Percentiles rank a stretch among this genome's conserved stretches.
These are phyloP conservation scores for Irpex rosettiformis DNA, from an alignment of 1,284 basidiomycete genomes.

Conservation along the genomic window DNA sequence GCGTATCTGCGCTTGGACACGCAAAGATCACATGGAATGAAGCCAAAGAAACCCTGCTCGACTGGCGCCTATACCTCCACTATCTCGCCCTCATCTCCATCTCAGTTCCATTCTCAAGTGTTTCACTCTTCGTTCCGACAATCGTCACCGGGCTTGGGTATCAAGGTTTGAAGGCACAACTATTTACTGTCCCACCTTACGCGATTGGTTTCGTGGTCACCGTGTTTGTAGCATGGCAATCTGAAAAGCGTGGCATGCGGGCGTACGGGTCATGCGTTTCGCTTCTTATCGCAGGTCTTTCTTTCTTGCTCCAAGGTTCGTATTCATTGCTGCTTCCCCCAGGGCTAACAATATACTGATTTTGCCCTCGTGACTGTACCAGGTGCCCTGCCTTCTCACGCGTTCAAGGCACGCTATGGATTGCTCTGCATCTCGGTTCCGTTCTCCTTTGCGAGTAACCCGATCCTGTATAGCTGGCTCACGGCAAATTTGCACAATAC, in stretches of 20 bases:
- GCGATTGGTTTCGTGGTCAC: conserved; percentile 35
- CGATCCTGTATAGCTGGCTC: conserved; percentile 36
- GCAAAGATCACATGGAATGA: conserved; percentile 26
- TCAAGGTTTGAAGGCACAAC: conserved; percentile 36
- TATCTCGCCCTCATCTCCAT: conserved; percentile 29
- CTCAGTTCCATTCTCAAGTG: conserved; percentile 30
- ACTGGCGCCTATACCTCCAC: conserved; percentile 31
- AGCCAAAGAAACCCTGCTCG: conserved; percentile 24
- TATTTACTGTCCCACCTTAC: conserved; percentile 55
- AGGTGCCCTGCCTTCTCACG: conserved; percentile 8
- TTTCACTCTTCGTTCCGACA: conserved; percentile 33
- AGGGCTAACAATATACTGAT: background rate
- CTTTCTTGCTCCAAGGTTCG: conserved; percentile 17
- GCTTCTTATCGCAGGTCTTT: conserved; percentile 14
- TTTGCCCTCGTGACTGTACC: background rate
- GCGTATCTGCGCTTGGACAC: conserved; percentile 25
- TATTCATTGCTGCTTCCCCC: background rate
- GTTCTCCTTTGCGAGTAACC: conserved; percentile 34
- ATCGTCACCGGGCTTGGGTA: conserved; percentile 41
- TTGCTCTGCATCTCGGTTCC: conserved; percentile 32
- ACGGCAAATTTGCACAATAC: conserved; percentile 33
- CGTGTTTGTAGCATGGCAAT: conserved; percentile 17
- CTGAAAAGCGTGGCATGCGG: conserved; percentile 14
- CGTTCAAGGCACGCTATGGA: conserved; percentile 32
- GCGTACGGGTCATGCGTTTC: conserved; percentile 14